Evolutionary conservation across 1,139 yeast genomes (phyloP).

Genomic region (Petasospora rhodanensis): DNA sequence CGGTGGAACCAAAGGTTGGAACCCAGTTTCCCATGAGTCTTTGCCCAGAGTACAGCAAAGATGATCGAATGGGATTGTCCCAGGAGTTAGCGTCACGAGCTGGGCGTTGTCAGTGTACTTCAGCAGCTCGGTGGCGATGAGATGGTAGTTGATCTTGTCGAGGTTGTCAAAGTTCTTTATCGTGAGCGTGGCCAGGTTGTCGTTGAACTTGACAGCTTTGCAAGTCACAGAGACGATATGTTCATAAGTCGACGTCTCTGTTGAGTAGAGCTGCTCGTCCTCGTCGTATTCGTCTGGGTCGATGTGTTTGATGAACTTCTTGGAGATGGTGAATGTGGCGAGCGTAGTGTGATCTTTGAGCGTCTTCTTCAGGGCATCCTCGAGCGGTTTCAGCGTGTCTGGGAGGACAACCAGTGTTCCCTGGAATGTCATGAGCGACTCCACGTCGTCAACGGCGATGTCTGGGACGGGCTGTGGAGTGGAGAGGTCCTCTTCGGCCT

Average conservation of each 20-base stretch:
- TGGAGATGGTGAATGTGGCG: conserved; percentile 15
- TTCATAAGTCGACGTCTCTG: conserved; percentile 12
- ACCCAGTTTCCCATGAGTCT: conserved; percentile 3
- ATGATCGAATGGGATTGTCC: conserved; percentile 16
- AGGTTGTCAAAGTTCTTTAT: conserved; percentile 22
- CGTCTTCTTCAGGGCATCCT: conserved; percentile 12
- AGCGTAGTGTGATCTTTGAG: background rate
- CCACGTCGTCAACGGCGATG: conserved; percentile 1
- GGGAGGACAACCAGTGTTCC: conserved; percentile 14
- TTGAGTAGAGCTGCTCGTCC: conserved; percentile 48
- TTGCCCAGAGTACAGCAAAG: conserved; percentile 8
- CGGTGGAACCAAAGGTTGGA: conserved; percentile 42
- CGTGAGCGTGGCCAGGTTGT: conserved; percentile 8
- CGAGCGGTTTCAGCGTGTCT: conserved; percentile 11
- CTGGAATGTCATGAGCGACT: background rate
- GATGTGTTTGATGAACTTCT: conserved; percentile 6
- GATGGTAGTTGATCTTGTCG: conserved; percentile 25
- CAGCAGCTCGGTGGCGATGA: conserved; percentile 23
- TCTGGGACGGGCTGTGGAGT: conserved; percentile 8
- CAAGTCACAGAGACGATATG: conserved; percentile 18
- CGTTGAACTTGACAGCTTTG: conserved; percentile 21
- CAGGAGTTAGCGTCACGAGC: conserved; percentile 19
- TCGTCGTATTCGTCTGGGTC: conserved; percentile 43
- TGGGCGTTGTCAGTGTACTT: conserved; percentile 4
- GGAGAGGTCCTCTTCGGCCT: conserved; percentile 30